Percentiles rank a stretch among this genome's conserved stretches.
These are phyloP conservation scores for Coleophoma eucalyptorum DNA, from an alignment of 2,329 filamentous ascomycete genomes.

Conservation along the genomic window DNA sequence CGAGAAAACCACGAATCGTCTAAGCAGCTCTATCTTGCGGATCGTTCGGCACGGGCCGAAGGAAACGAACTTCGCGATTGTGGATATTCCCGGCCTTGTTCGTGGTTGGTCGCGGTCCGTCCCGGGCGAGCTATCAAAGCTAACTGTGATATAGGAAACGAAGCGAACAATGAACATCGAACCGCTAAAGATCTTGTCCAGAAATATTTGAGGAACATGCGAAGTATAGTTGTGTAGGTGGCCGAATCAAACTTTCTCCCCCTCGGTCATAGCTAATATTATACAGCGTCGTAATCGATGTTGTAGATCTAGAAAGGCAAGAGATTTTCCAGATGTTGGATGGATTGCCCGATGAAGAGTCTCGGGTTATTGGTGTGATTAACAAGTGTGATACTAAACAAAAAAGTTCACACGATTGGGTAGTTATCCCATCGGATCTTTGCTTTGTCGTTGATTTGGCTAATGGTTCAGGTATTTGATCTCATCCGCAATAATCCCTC, in stretches of 20 bases:
- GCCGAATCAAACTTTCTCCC: neutral
- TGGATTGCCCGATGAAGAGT: conserved; percentile 13
- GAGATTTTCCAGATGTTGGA: conserved; percentile 28
- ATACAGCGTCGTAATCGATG: conserved; percentile 34
- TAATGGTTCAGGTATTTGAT: conserved; percentile 8
- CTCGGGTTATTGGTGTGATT: conserved; percentile 34
- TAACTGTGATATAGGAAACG: conserved; percentile 2
- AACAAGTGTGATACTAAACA: conserved; percentile 35
- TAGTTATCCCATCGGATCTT: conserved; percentile 17
- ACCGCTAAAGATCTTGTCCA: conserved; percentile 15
- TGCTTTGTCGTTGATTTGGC: neutral
- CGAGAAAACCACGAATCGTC: conserved; percentile 1
- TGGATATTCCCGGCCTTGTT: conserved; percentile 24
- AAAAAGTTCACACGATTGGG: conserved; percentile 27
- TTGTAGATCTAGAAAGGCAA: conserved; percentile 34
- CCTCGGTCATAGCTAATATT: neutral
- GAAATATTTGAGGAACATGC: conserved; percentile 32
- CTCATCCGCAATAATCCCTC: conserved; percentile 7
- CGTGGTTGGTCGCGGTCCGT: conserved; percentile 5
- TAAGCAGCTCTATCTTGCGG: conserved; percentile 11
- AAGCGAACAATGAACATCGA: conserved; percentile 6
- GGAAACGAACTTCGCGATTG: conserved; percentile 16
- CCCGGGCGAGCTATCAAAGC: neutral
- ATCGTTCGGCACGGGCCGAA: conserved; percentile 13
- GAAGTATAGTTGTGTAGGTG: conserved; percentile 35